Conservation (phyloP, 768 basidiomycete species). For the Hirschioporus abietinus region DNA sequence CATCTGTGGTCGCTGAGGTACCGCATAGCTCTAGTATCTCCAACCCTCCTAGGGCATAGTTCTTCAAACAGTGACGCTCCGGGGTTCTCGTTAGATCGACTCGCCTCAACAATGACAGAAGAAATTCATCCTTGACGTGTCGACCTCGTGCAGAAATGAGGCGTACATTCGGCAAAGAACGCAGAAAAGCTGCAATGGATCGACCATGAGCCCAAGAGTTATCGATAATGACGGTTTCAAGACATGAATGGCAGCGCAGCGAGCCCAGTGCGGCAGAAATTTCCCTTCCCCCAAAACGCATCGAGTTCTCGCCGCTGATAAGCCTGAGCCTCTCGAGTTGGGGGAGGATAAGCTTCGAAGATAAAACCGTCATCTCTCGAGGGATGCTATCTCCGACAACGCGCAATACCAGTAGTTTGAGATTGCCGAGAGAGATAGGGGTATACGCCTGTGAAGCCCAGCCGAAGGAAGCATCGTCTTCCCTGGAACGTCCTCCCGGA, state of each 20-base stretch:
- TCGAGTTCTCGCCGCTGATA: not conserved
- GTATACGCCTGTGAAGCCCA: conserved; percentile 1
- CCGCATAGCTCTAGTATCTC: not conserved
- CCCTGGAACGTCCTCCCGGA: conserved; percentile 29
- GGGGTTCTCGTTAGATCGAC: not conserved
- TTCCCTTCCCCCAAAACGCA: conserved; percentile 1
- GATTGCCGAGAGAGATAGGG: conserved; percentile 2
- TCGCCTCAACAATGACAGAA: not conserved
- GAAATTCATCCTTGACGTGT: not conserved
- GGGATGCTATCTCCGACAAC: conserved; percentile 39
- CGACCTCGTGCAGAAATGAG: not conserved
- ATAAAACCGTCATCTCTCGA: conserved; percentile 32
- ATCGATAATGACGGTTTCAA: not conserved
- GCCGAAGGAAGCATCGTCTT: not conserved
- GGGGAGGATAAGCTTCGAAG: not conserved
- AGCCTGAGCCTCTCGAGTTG: not conserved
- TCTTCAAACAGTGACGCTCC: not conserved
- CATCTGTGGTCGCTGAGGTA: not conserved
- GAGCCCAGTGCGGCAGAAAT: not conserved
- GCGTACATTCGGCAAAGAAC: not conserved
- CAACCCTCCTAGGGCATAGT: not conserved
- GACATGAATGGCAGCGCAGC: not conserved
- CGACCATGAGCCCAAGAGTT: conserved; percentile 2
- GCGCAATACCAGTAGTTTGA: conserved; percentile 22
- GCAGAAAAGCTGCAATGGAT: not conserved